Base-by-base conservation (phyloP, 495 filamentous ascomycete species). In the Talaromyces adpressus region DNA sequence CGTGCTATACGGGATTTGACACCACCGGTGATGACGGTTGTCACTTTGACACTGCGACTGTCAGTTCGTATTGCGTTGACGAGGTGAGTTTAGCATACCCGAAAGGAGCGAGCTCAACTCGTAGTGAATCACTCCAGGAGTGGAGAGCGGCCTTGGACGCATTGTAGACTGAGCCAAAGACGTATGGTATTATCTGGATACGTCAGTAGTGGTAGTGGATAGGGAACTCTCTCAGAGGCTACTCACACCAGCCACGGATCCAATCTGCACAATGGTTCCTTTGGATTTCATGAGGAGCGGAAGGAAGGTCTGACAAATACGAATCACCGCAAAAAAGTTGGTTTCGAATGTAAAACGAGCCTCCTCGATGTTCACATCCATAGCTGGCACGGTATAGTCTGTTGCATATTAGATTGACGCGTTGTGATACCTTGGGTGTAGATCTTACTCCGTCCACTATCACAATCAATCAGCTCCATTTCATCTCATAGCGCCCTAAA, bases 81-180 rank as follows among this genome's bases (percentile, higher is more conserved):
- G 29, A 34, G n/a, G 53, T 51, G 14, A n/a, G 52, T 30, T 57
- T 53, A 18, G 66, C 72, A 25, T 72, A 80, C 78, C 74, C 77
- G 54, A 77, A 77, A 6, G 77, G 79, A 53, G 73, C 79, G 18
- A 80, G 64, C 64, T 81, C 87, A 9, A 89, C 75, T 12, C 85
- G 78, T 47, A 90, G 69, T 1, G 85, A 84, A 41, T 88, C 79
- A 65, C 76, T 82, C 64, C 85, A 87, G 2, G 80, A 76, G 63
- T 87, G 84, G 57, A 88, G 65, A 6, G 87, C 87, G 1, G 85
- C 85, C 73, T 89, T 89, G 39, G 80, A 82, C 16, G 85, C 84
- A 68, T 84, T 85, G 72, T 90, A 89, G 22, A 83, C 76, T 1
- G 81, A 82, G 11, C 80, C 79, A 62, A 82, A 84, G 22, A 81